Base-by-base conservation (phyloP, 2,329 filamentous ascomycete genomes). In the Xylaria multiplex region DNA sequence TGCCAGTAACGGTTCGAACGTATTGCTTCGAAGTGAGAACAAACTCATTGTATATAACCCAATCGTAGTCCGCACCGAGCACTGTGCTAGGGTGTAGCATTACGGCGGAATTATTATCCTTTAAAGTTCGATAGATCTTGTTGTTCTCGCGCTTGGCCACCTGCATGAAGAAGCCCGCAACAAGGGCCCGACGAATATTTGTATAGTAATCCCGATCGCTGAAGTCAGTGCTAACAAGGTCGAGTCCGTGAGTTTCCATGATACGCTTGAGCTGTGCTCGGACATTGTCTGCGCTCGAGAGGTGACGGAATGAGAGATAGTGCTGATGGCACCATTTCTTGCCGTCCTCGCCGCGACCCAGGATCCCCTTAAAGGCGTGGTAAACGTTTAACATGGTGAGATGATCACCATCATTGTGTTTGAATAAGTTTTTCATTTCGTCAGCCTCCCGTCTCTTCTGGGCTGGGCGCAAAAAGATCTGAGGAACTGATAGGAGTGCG, bases 151-250 rank as follows among this genome's bases (percentile, higher is more conserved):
- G 93, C 88, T 97, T 97, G 65, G 96, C 96, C 24, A 98, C 93
- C 79, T 99, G 96, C 96, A 99, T 99, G 85, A 99, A 99, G 86
- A 99, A 99, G 40, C 96, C 96, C 0, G 94, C 88, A 13, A 97
- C 91, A 14, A 99, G 86, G 8, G 96, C 95, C 43, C 93, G 90
- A 50, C 95, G 92, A 75, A 99, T 99, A 79, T 99, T 99, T 78
- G 89, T 93, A 81, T 98, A 99, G 84, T 99, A 99, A 77, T 96
- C 93, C 84, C 97, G 97, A 82, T 98, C 90, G 74, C 94, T 91
- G 76, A 97, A 98, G 0, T 91, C 87, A 0, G 95, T 98, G 59
- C 92, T 96, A 61, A 97, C 79, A 57, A 99, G 88, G 68, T 97
- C 92, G 9, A 99, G 82, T 65, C 90, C 91, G 71, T 93, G 88